Percentiles rank a stretch among this genome's conserved stretches.
Evolutionary conservation across 2,329 filamentous ascomycete genomes (phyloP).

Genomic region (Apiospora marii): DNA sequence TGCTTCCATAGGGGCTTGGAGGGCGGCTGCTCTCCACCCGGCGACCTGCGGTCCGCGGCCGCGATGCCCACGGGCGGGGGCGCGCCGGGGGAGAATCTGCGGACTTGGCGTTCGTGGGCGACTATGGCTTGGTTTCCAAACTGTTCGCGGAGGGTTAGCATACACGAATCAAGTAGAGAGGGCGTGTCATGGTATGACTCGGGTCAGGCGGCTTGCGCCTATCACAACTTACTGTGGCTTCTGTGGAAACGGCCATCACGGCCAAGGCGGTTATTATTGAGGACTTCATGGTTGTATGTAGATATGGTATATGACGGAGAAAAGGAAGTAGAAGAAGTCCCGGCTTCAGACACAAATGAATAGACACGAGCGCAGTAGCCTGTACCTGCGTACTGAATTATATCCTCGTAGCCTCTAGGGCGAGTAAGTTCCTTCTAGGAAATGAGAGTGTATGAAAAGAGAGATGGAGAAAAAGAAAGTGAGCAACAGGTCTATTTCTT

Average conservation of each 20-base stretch:
- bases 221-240: conserved; percentile 8
- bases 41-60: not conserved
- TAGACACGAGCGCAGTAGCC: conserved; percentile 7
- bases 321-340: not conserved
- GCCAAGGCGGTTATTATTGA: conserved; percentile 19
- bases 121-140: conserved; percentile 6
- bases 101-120: conserved; percentile 3
- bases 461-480: not conserved
- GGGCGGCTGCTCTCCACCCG: too few species aligned
- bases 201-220: not conserved
- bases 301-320: not conserved
- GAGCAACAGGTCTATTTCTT: not conserved
- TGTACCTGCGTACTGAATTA: conserved; percentile 1
- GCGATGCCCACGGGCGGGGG: not conserved
- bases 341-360: not conserved
- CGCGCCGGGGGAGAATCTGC: not conserved
- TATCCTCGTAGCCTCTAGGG: conserved; percentile 6
- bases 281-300: conserved; percentile 16
- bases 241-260: conserved; percentile 6
- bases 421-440: conserved; percentile 1
- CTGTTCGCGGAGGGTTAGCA: not conserved
- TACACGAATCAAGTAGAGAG: not conserved
- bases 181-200: not conserved
- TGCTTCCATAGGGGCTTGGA: not conserved
- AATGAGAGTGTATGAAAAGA: not conserved